Evolutionary conservation across 1,284 basidiomycete species (phyloP).

Genomic region (Ustilago shanxiensis): DNA sequence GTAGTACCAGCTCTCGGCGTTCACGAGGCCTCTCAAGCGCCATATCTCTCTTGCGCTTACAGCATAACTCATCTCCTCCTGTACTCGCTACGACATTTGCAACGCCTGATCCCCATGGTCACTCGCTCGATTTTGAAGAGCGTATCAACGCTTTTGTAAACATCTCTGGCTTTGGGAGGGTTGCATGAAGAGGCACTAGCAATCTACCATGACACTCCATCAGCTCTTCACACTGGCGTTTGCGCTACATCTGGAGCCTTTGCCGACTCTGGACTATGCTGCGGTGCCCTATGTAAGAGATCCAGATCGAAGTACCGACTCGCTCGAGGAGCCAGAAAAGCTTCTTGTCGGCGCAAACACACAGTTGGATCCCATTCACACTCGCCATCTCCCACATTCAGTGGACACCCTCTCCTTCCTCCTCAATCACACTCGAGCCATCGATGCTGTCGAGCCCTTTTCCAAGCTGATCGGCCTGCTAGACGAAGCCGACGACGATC

Average conservation of each 20-base stretch:
- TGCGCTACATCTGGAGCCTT: slow-evolving; percentile 59
- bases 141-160: not conserved
- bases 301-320: slow-evolving; percentile 24
- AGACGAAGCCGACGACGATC: slow-evolving; percentile 60
- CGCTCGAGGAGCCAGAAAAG: slow-evolving; percentile 28
- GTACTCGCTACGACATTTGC: not conserved
- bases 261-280: slow-evolving; percentile 58
- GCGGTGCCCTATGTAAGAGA: slow-evolving; percentile 32
- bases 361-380: slow-evolving; percentile 48
- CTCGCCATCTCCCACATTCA: slow-evolving; percentile 44
- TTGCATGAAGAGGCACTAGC: not conserved
- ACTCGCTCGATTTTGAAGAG: not conserved
- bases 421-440: slow-evolving; percentile 44
- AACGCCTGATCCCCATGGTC: not conserved
- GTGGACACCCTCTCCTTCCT: slow-evolving; percentile 54
- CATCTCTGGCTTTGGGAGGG: not conserved
- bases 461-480: slow-evolving; percentile 57
- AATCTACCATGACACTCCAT: slow-evolving; percentile 38
- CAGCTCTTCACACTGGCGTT: slow-evolving; percentile 65
- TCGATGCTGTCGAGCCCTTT: slow-evolving; percentile 51
- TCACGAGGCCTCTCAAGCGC: too few relatives aligned
- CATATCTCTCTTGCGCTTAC: not conserved
- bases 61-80: not conserved
- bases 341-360: slow-evolving; percentile 51
- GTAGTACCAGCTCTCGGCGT: not conserved